Conservation (phyloP, 305 asterid species). For the Fraxinus ornus region DNA sequence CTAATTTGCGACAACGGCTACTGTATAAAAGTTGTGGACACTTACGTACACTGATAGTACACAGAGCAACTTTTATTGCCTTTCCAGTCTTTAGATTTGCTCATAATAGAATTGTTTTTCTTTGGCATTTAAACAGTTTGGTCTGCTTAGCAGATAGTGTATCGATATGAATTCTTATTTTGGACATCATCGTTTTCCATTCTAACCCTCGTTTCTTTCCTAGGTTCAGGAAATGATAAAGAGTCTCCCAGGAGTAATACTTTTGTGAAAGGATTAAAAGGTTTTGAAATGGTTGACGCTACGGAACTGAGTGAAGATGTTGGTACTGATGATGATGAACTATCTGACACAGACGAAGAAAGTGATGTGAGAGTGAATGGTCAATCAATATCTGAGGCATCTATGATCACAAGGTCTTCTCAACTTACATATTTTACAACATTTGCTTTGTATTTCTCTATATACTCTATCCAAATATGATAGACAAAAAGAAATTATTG, state of each 20-base stretch:
- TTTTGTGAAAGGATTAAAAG: conserved; percentile 27
- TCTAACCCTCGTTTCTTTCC: conserved; percentile 9
- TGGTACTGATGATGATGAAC: conserved; percentile 41
- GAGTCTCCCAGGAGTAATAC: conserved; percentile 33
- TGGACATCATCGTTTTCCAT: neutral
- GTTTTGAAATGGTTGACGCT: conserved; percentile 19
- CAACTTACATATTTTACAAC: neutral
- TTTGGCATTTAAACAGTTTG: conserved; percentile 13
- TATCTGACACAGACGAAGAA: conserved; percentile 68
- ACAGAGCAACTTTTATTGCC: neutral
- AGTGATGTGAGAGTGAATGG: conserved; percentile 28
- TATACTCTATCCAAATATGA: neutral
- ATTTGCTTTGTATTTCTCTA: conserved; percentile 11
- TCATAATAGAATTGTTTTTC: conserved; percentile 1
- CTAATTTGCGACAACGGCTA: neutral
- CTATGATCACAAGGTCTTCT: conserved; percentile 48
- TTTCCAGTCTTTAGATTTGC: neutral
- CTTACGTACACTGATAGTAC: neutral
- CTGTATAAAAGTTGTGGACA: neutral
- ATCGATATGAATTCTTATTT: neutral
- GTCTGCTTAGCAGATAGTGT: neutral
- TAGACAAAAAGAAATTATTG: neutral
- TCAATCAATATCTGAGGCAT: conserved; percentile 37
- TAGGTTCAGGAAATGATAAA: conserved; percentile 37
- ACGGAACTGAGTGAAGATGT: conserved; percentile 40